Evolutionary conservation across 495 filamentous ascomycete genomes (phyloP), one percentile per base, ranked within the genome.

Genomic region (Poronia punctata): DNA sequence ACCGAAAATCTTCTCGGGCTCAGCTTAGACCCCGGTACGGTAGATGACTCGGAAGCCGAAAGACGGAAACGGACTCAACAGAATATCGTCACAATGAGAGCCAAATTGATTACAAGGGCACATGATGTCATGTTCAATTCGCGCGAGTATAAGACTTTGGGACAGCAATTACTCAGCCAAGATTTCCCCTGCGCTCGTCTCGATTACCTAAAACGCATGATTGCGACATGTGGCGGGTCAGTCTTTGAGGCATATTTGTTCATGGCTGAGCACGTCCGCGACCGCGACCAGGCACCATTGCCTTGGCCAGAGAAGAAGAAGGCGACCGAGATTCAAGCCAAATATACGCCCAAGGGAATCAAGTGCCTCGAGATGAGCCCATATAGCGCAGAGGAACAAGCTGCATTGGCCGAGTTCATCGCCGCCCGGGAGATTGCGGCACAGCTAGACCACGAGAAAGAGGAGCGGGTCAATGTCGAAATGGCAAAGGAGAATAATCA

Each of bases 401-500:
- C 52, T 15, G 65, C 62, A 1, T 15, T 60, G 4, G 40, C 17
- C 3, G 64, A 68, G 20, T 51, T 60, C 20, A 22, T 30, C 7
- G 55, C 52, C 5, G 63, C 57, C 5, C 40, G 46, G 15, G 40
- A 43, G 23, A 25, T 23, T 5, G 40, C 23, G 14, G 64, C 61
- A 10, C n/a, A n/a, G n/a, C n/a, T n/a, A n/a, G n/a, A n/a, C n/a
- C n/a, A n/a, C 15, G 30, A 56, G 26, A 51, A 59, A 4, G 65
- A 62, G 7, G 67, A 76, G 28, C 53, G 67, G 42, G 55, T 67
- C 15, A 74, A 71, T 14, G 49, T 66, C 11, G 51, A 56, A 20
- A 61, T 45, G 7, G 71, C 68, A 8, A 62, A 71, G 38, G 62
- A 62, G 5, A 59, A 73, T 15, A 72, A 62, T 30, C 67, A 56